Evolutionary conservation across 176 grass and related monocot species (phyloP).

Genomic region (Oryza meridionalis): DNA sequence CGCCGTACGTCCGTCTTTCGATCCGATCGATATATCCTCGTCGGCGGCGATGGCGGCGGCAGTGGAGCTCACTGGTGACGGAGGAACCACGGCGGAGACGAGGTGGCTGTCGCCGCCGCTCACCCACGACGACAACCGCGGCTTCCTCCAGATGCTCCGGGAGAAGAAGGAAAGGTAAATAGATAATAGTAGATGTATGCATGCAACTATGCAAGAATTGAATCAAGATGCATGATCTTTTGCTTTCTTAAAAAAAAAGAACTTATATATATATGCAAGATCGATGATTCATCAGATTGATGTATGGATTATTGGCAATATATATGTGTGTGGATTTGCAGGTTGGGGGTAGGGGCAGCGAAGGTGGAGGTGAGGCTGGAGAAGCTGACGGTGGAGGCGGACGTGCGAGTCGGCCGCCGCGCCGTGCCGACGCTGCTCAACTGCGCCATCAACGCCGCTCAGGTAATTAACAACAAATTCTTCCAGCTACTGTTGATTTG

Average conservation of each 20-base stretch:
- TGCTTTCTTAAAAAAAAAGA: too few relatives aligned
- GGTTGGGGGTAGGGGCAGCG: slow-evolving; percentile 50
- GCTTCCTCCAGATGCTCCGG: slow-evolving; percentile 70
- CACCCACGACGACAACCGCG: slow-evolving; percentile 76
- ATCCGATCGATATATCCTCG: too few relatives aligned
- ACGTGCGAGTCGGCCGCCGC: slow-evolving; percentile 53
- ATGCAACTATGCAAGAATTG: not conserved
- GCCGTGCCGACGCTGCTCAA: slow-evolving; percentile 75
- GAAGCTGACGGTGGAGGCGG: slow-evolving; percentile 67
- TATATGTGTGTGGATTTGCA: not conserved
- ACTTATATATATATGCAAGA: not conserved
- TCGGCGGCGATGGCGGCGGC: slow-evolving; percentile 26
- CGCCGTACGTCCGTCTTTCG: not conserved
- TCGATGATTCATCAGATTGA: not conserved
- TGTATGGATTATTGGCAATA: not conserved
- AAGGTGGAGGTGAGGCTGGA: slow-evolving; percentile 75
- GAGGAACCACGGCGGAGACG: not conserved
- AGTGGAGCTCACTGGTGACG: not conserved
- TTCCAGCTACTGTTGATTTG: not conserved
- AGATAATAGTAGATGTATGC: not conserved
- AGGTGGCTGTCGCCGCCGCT: slow-evolving; percentile 48
- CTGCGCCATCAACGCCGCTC: slow-evolving; percentile 57
- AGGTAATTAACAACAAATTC: slow-evolving; percentile 39
- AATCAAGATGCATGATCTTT: too few relatives aligned
- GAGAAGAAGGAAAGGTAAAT: slow-evolving; percentile 68